Percentiles rank a stretch among this genome's conserved stretches.
Conservation (phyloP, 441 rosid species). For the Populus hybrid region DNA sequence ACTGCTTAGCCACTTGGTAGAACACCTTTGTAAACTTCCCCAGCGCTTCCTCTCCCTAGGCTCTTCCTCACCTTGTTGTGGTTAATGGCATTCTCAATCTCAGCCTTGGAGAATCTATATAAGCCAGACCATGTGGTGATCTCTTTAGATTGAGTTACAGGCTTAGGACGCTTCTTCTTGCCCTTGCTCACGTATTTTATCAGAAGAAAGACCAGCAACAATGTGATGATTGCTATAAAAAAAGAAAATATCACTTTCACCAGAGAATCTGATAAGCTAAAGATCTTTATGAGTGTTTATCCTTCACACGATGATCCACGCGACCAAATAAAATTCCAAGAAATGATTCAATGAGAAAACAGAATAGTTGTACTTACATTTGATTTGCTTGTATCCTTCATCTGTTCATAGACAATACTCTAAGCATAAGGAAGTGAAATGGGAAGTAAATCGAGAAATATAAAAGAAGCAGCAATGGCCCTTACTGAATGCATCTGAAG, state of each 20-base stretch:
- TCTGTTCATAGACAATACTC: conserved; percentile 29
- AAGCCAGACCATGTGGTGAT: conserved; percentile 38
- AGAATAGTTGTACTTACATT: conserved; percentile 35
- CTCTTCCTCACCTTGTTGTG: conserved; percentile 23
- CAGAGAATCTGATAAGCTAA: conserved; percentile 33
- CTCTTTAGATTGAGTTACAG: conserved; percentile 20
- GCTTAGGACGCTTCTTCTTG: conserved; percentile 17
- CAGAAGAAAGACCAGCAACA: conserved; percentile 33
- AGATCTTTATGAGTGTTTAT: conserved; percentile 1
- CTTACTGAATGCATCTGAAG: conserved; percentile 42
- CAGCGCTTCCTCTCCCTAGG: conserved; percentile 64
- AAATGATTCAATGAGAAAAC: not conserved
- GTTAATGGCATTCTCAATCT: conserved; percentile 56
- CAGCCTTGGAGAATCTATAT: conserved; percentile 54
- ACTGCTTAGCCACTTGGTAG: conserved; percentile 66
- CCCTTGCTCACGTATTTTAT: conserved; percentile 30
- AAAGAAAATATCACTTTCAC: conserved; percentile 25
- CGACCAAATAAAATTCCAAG: too few relatives aligned
- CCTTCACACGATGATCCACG: too few relatives aligned
- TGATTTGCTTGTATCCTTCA: conserved; percentile 36
- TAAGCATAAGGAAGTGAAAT: conserved; percentile 10
- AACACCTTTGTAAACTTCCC: conserved; percentile 55
- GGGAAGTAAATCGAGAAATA: not conserved
- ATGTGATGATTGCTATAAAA: conserved; percentile 17
- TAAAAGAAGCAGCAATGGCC: too few relatives aligned